Base-by-base conservation (phyloP, 129 eudicot genomes). In the Chrysanthemum seticuspe region DNA sequence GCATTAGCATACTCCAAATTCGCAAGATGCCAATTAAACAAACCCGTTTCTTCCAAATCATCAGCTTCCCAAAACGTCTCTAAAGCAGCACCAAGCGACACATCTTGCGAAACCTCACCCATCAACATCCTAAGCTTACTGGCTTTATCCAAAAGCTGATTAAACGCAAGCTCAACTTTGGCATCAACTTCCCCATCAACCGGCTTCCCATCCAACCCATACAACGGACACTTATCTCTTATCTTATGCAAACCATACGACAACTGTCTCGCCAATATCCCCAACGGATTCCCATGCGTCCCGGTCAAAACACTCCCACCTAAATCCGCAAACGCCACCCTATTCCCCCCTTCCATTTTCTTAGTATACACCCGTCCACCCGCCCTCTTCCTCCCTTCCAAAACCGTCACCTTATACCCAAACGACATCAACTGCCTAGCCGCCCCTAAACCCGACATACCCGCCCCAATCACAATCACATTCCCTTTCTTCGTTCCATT, bases 271-370 rank as follows among this genome's bases (percentile, higher is more conserved):
- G 98, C 98, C 82, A 94, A 77, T 74, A 94, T 90, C 56, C 97
- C 98, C 10, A 94, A 95, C 2, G 98, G 98, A 60, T 94, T 94
- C 45, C 98, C 98, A 60, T 87, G 88, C 18, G 96, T 94, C 70
- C 98, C 98, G 0, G 98, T 94, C 79, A 94, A 84, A 49, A 94
- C 97, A 80, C 98, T 94, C 82, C 98, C 98, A 7, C 98, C 98
- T 79, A 94, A 88, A 88, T 94, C 98, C 6, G 92, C 98, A 78
- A 86, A 80, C 4, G 96, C 98, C 55, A 68, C 66, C 81, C 62
- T 78, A 88, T 72, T 86, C 4, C 74, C 80, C 3, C 93, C 89
- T 65, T 86, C 89, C 84, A 94, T 83, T 73, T 83, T 88, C 87
- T 72, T 94, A 1, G 94, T 84, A 70, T 90, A 90, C 29, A 94